A percentile compares a stretch with the other conserved stretches of the same genome.
These are phyloP conservation scores for Tuber umbilicatum DNA, from an alignment of 495 filamentous ascomycete species.

Conservation along the genomic window DNA sequence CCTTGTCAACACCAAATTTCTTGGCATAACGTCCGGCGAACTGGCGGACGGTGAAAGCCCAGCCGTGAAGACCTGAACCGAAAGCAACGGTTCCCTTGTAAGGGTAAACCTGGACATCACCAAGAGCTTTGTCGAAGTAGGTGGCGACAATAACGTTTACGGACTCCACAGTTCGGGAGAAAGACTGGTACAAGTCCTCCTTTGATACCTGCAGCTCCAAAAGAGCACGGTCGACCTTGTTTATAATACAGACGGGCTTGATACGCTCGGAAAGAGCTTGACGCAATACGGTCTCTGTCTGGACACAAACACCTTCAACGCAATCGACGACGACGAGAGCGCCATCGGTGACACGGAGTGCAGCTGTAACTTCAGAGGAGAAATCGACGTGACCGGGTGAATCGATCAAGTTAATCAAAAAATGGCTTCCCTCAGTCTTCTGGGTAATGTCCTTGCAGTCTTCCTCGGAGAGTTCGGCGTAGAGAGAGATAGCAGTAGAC, in stretches of 20 bases:
- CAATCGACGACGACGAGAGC: constrained; percentile 99
- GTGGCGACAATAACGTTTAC: constrained; percentile 99
- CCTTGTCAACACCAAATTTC: constrained; percentile 99
- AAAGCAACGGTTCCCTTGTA: constrained; percentile 95
- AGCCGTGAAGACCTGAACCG: constrained; percentile 99
- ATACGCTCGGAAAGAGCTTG: constrained; percentile 99
- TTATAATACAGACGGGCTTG: constrained; percentile 98
- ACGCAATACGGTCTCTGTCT: constrained; percentile 98
- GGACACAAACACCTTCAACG: constrained; percentile 98
- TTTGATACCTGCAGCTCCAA: constrained; percentile 96
- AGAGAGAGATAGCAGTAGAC: constrained; percentile 98
- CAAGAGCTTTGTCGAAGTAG: constrained; percentile 93
- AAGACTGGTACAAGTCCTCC: constrained; percentile 99
- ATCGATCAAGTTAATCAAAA: constrained; percentile 99
- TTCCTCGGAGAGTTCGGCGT: constrained; percentile 75
- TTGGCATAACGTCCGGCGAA: constrained; percentile 95
- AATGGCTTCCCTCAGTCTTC: constrained; percentile 81
- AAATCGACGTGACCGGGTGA: constrained; percentile 99
- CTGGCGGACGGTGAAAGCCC: constrained; percentile 98
- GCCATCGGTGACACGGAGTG: constrained; percentile 99
- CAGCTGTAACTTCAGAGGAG: constrained; percentile 98
- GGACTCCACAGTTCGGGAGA: constrained; percentile 97
- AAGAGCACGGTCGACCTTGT: constrained; percentile 99
- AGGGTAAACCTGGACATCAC: constrained; percentile 97
- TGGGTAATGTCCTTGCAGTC: constrained; percentile 90